A percentile compares a stretch with the other conserved stretches of the same genome.
Evolutionary conservation across 768 basidiomycete genomes (phyloP).

Genomic region (Russula foetens): DNA sequence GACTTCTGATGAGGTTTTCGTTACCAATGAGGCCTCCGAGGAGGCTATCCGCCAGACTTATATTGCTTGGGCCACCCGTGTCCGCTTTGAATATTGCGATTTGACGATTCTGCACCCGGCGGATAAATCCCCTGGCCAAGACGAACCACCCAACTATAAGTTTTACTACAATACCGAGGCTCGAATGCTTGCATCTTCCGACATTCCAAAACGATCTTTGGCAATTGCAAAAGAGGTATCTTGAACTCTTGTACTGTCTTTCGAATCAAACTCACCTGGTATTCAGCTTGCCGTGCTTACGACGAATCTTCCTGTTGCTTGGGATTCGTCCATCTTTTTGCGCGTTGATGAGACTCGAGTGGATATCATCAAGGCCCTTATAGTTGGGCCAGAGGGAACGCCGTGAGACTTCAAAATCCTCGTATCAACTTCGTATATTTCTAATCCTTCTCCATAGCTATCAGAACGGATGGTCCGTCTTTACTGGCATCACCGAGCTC

Average conservation of each 20-base stretch:
- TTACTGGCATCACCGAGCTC: neutral
- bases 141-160: slow-evolving; percentile 65
- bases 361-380: slow-evolving; percentile 86
- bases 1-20: slow-evolving; percentile 31
- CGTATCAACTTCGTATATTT: neutral
- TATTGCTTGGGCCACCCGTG: slow-evolving; percentile 73
- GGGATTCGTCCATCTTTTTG: slow-evolving; percentile 91
- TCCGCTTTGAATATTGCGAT: slow-evolving; percentile 90
- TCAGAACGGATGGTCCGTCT: slow-evolving; percentile 79
- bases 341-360: slow-evolving; percentile 89
- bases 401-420: slow-evolving; percentile 40
- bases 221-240: slow-evolving; percentile 90
- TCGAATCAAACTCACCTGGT: neutral
- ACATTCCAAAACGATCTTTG: slow-evolving; percentile 84
- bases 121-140: slow-evolving; percentile 33
- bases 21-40: slow-evolving; percentile 48
- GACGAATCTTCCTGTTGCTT: slow-evolving; percentile 89
- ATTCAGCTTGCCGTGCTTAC: slow-evolving; percentile 85
- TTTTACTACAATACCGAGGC: slow-evolving; percentile 79
- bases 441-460: slow-evolving; percentile 40
- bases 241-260: neutral
- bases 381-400: slow-evolving; percentile 89
- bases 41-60: slow-evolving; percentile 65
- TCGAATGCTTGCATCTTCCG: slow-evolving; percentile 72
- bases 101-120: slow-evolving; percentile 41